phyloP scores from a whole-genome alignment of 495 filamentous ascomycete genomes.

The Xylaria cubensis region DNA sequence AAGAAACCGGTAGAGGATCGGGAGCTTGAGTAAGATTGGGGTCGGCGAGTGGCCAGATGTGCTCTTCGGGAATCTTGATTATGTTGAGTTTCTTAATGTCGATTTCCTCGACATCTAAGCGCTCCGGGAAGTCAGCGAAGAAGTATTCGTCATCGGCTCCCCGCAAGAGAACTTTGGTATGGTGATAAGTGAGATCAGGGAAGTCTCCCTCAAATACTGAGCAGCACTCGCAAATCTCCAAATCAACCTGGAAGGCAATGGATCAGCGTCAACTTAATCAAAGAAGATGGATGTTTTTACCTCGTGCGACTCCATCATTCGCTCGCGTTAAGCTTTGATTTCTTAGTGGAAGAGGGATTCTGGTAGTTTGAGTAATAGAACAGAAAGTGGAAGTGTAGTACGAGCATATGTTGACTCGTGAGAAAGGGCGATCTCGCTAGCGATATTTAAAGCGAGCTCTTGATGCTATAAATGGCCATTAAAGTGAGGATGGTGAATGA shows the following conservation, averaged over 20 bases:
- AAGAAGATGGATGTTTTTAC: not conserved
- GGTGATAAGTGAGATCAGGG: not conserved
- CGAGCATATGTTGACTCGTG: not conserved
- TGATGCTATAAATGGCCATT: not conserved
- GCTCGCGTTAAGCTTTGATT: not conserved
- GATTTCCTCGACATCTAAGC: not conserved
- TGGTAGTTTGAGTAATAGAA: not conserved
- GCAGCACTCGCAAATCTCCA: not conserved
- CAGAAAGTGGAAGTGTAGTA: not conserved
- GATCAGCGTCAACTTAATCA: not conserved
- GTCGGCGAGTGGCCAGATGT: conserved; percentile 13
- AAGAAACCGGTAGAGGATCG: not conserved
- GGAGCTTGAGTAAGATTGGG: conserved; percentile 16
- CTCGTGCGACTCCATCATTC: not conserved
- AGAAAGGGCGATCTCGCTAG: not conserved
- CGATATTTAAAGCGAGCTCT: not conserved
- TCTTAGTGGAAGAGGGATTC: not conserved
- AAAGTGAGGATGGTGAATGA: not conserved
- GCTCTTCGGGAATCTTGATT: not conserved
- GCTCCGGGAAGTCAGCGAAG: not conserved
- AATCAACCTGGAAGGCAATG: not conserved
- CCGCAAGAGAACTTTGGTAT: conserved; percentile 9
- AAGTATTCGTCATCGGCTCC: conserved; percentile 14
- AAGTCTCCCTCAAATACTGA: not conserved
- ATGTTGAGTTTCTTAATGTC: conserved; percentile 1